Percentiles rank a stretch among this genome's conserved stretches.
These are phyloP conservation scores for Otatea glauca DNA, from an alignment of 176 grass and related monocot genomes.

Conservation along the genomic window DNA sequence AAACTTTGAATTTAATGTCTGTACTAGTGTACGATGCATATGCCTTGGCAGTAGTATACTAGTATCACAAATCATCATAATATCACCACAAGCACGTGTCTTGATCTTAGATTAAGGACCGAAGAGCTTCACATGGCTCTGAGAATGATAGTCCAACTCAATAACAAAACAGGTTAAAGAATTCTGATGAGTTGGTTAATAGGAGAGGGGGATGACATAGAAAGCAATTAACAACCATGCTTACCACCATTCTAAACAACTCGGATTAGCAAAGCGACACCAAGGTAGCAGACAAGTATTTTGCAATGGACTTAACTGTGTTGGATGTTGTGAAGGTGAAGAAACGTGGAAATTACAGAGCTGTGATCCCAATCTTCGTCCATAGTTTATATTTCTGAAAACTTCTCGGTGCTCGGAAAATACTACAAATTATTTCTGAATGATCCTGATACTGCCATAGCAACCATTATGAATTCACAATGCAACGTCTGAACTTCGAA, in stretches of 20 bases:
- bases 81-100: constrained; percentile 39
- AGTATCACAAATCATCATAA: constrained; percentile 12
- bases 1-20: constrained; percentile 45
- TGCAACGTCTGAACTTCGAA: constrained; percentile 5
- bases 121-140: constrained; percentile 50
- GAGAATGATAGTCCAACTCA: constrained; percentile 20
- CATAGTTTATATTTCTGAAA: constrained; percentile 20
- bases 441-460: neutral
- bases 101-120: constrained; percentile 48
- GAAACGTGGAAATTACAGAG: constrained; percentile 11
- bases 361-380: constrained; percentile 40
- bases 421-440: constrained; percentile 9
- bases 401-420: neutral
- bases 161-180: constrained; percentile 20
- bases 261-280: constrained; percentile 6
- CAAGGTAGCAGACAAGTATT: neutral
- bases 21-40: neutral
- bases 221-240: constrained; percentile 43
- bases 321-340: constrained; percentile 14
- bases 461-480: neutral
- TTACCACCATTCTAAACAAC: constrained; percentile 22
- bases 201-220: constrained; percentile 11
- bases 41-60: constrained; percentile 38
- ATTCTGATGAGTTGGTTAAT: constrained; percentile 16
- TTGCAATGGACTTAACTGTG: constrained; percentile 1